Percentiles rank a stretch among this genome's conserved stretches.
Conservation (phyloP, 1,284 basidiomycete genomes). For the Ustilago nuda region DNA sequence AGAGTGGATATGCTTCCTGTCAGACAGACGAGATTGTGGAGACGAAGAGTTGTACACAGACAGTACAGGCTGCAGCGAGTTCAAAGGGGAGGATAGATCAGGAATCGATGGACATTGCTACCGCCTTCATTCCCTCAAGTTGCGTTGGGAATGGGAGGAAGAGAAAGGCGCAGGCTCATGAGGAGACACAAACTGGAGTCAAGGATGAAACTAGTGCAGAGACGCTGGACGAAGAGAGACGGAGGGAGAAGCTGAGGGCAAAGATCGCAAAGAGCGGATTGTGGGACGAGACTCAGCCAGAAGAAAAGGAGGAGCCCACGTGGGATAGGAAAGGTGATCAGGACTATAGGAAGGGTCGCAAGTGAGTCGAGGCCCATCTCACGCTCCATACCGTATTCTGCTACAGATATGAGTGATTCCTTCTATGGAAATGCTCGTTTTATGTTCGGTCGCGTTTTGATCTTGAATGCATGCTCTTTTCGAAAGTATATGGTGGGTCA, state of each 20-base stretch:
- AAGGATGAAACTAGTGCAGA: neutral
- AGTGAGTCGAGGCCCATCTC: conserved; percentile 9
- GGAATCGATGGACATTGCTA: conserved; percentile 46
- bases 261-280: conserved; percentile 49
- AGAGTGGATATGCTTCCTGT: conserved; percentile 54
- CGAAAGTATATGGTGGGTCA: no score
- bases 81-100: conserved; percentile 6
- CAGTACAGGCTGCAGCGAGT: conserved; percentile 4
- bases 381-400: neutral
- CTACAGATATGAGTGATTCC: neutral
- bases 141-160: conserved; percentile 28
- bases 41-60: conserved; percentile 3
- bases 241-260: conserved; percentile 29
- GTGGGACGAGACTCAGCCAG: conserved; percentile 65
- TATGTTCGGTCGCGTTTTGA: no score
- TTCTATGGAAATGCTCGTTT: no score
- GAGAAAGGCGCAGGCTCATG: conserved; percentile 31
- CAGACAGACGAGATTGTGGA: conserved; percentile 30
- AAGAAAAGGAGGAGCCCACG: conserved; percentile 58
- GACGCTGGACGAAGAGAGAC: conserved; percentile 33
- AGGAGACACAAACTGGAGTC: conserved; percentile 9
- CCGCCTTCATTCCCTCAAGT: conserved; percentile 28
- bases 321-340: conserved; percentile 61
- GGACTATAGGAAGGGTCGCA: conserved; percentile 55
- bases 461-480: no score